Conservation (phyloP, 108 stramenopile species). For the Skeletonema menzelii region DNA sequence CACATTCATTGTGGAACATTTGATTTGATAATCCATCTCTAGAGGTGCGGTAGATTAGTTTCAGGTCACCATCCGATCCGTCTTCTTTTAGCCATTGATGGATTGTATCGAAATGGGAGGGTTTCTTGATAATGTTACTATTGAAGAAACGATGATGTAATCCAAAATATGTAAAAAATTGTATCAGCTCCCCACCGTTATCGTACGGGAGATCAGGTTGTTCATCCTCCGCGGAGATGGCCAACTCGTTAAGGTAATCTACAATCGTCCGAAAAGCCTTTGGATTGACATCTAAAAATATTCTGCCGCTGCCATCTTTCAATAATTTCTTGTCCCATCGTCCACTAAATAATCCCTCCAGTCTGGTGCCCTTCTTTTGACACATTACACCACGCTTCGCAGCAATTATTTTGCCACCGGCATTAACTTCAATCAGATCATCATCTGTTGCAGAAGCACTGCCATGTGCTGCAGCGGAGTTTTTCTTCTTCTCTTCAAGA, state of each 20-base stretch:
- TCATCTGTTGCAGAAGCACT: too few relatives aligned
- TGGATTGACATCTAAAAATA: too few relatives aligned
- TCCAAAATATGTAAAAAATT: constrained; percentile 12
- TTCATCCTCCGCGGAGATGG: background rate
- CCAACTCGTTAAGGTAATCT: background rate
- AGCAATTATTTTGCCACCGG: background rate
- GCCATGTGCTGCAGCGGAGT: too few relatives aligned
- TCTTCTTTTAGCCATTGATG: constrained; percentile 23
- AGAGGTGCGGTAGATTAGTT: constrained; percentile 23
- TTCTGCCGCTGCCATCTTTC: too few relatives aligned
- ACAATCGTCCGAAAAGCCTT: too few relatives aligned
- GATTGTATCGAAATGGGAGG: background rate
- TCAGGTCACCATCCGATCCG: background rate
- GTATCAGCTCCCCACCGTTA: background rate
- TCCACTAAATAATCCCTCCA: too few relatives aligned
- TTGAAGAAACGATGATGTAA: background rate
- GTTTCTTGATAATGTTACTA: constrained; percentile 12
- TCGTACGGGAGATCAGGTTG: background rate
- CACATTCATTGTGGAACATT: constrained; percentile 21
- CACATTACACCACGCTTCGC: background rate
- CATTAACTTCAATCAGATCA: too few relatives aligned
- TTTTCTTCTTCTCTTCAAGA: too few relatives aligned
- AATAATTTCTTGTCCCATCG: too few relatives aligned
- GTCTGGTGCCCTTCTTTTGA: too few relatives aligned
- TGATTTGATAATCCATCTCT: constrained; percentile 5